Conservation (phyloP, 805 yeast genomes). For the Candida ipomoeae region DNA sequence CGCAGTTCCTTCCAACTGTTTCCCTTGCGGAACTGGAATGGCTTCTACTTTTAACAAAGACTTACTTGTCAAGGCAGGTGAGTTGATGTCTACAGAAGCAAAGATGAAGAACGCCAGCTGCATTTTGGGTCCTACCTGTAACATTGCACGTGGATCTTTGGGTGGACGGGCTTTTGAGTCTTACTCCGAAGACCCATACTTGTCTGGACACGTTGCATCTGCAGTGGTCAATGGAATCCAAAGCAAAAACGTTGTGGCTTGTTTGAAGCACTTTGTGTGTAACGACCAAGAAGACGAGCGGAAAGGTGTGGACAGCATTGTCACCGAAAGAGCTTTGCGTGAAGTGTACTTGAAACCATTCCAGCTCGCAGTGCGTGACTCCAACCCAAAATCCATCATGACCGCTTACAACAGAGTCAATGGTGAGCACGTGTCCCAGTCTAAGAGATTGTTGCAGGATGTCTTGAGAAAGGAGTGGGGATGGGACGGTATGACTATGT, state of each 20-base stretch:
- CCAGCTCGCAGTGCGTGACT: conserved; percentile 50
- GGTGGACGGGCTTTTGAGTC: conserved; percentile 65
- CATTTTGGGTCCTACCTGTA: conserved; percentile 40
- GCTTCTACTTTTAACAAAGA: conserved; percentile 55
- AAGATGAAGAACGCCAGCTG: conserved; percentile 50
- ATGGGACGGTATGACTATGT: conserved; percentile 53
- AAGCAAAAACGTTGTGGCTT: conserved; percentile 45
- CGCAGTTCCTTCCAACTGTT: conserved; percentile 51
- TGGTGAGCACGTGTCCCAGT: conserved; percentile 54
- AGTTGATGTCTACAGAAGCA: conserved; percentile 52
- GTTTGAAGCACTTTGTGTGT: conserved; percentile 60
- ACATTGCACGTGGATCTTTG: conserved; percentile 53
- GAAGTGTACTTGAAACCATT: conserved; percentile 64
- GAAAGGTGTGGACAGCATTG: conserved; percentile 42
- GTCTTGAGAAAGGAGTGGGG: conserved; percentile 54
- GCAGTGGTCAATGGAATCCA: conserved; percentile 54
- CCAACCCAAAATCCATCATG: conserved; percentile 56
- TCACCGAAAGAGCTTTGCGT: conserved; percentile 59
- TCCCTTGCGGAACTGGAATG: conserved; percentile 59
- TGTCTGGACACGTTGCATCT: conserved; percentile 46
- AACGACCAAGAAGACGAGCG: conserved; percentile 61
- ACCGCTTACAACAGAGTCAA: conserved; percentile 61
- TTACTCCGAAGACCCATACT: conserved; percentile 58
- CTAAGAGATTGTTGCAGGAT: conserved; percentile 38
- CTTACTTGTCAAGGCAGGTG: conserved; percentile 46